Conservation (phyloP, 75 land plant species). For the Sequoiadendron giganteum region DNA sequence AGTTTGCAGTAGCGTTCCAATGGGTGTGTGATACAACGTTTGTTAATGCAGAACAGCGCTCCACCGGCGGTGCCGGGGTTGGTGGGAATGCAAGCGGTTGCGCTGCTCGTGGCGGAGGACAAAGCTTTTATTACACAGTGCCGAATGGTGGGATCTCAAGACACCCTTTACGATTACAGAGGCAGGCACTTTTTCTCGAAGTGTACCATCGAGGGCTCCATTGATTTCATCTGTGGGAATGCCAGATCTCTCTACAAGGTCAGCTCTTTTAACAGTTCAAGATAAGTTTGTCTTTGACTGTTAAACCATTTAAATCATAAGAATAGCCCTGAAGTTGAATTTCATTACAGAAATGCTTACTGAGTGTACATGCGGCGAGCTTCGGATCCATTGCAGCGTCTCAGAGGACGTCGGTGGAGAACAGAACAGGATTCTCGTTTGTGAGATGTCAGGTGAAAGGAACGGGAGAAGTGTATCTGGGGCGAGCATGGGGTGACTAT, state of each 20-base stretch:
- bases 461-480: constrained; percentile 47
- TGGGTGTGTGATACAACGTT: no score
- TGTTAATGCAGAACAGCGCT: constrained; percentile 48
- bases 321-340: neutral
- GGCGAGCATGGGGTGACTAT: constrained; percentile 85
- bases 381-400: constrained; percentile 79
- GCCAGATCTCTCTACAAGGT: constrained; percentile 75
- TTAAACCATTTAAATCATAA: neutral
- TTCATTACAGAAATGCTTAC: constrained; percentile 47
- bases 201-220: constrained; percentile 68
- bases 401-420: constrained; percentile 39
- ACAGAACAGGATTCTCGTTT: constrained; percentile 73
- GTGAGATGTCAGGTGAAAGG: constrained; percentile 56
- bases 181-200: constrained; percentile 73
- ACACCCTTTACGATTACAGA: constrained; percentile 65
- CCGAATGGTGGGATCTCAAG: constrained; percentile 61
- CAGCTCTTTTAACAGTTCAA: constrained; percentile 1
- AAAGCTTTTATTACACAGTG: constrained; percentile 64
- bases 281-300: neutral
- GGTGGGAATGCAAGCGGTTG: constrained; percentile 65
- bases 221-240: constrained; percentile 82
- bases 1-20: no score
- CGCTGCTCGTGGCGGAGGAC: constrained; percentile 63
- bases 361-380: constrained; percentile 35
- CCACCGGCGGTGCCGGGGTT: constrained; percentile 48